Percentiles rank a stretch among this genome's conserved stretches.
phyloP scores from a whole-genome alignment of 371 early-diverging fungal species.

The Coelomomyces lativittatus region DNA sequence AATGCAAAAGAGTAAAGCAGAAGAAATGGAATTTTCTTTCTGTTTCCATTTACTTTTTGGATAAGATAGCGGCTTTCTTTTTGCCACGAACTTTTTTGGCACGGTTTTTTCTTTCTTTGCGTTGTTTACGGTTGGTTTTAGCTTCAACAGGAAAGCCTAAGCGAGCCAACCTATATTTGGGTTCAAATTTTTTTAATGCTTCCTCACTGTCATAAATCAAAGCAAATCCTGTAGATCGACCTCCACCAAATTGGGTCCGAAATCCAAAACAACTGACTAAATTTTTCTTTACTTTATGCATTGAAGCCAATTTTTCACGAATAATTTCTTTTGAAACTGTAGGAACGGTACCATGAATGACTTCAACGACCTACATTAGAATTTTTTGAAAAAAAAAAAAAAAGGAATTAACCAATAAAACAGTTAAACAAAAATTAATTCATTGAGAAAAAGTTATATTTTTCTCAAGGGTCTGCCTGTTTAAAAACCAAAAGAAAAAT shows the following conservation, averaged over 20 bases:
- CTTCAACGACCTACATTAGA: constrained; percentile 52
- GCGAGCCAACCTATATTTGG: constrained; percentile 83
- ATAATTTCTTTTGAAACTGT: constrained; percentile 81
- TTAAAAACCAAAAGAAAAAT: neutral
- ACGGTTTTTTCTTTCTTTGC: constrained; percentile 98
- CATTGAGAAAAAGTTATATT: neutral
- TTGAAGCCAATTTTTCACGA: constrained; percentile 82
- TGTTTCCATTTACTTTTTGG: constrained; percentile 21
- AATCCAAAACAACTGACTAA: constrained; percentile 85
- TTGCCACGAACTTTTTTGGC: constrained; percentile 94
- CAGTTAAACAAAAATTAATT: too few species aligned
- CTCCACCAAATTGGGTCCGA: constrained; percentile 92
- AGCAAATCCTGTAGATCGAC: constrained; percentile 91
- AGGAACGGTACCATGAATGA: constrained; percentile 83
- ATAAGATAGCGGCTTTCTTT: constrained; percentile 61
- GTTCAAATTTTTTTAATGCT: constrained; percentile 92
- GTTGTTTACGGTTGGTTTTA: constrained; percentile 86
- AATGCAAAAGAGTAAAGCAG: too few species aligned
- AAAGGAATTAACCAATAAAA: neutral
- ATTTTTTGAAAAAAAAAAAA: neutral
- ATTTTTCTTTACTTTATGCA: constrained; percentile 86
- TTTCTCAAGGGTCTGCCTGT: too few species aligned
- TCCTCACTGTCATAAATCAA: constrained; percentile 91
- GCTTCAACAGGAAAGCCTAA: constrained; percentile 55
- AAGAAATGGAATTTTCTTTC: too few species aligned